Evolutionary conservation across 495 filamentous ascomycete genomes (phyloP).

Genomic region (Xylaria flabelliformis): DNA sequence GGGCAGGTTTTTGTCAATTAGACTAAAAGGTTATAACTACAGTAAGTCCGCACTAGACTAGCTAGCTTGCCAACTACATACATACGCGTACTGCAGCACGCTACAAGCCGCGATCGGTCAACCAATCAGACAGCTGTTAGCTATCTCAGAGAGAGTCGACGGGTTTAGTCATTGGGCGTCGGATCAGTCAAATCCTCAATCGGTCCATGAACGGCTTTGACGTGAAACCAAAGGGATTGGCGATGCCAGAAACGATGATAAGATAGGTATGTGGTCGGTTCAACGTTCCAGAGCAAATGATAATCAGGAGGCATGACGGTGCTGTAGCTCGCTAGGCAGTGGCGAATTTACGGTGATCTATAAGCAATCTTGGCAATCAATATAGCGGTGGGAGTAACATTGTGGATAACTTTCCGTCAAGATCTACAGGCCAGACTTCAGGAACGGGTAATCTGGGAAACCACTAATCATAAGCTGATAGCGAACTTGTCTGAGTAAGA

Average conservation of each 20-base stretch:
- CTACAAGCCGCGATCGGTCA: conserved; percentile 2
- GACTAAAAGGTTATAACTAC: not conserved
- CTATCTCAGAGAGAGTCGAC: conserved; percentile 5
- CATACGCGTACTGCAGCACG: not conserved
- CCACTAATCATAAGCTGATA: conserved; percentile 18
- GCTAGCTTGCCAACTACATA: not conserved
- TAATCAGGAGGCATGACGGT: not conserved
- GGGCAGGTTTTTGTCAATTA: not conserved
- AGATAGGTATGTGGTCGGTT: not conserved
- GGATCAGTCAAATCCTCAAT: not conserved
- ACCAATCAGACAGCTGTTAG: not conserved
- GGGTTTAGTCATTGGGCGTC: not conserved
- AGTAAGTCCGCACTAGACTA: not conserved
- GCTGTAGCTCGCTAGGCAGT: conserved; percentile 5
- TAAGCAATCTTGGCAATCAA: not conserved
- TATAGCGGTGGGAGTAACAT: not conserved
- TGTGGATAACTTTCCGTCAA: not conserved
- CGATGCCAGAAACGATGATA: not conserved
- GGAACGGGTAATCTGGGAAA: not conserved
- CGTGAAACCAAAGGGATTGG: not conserved
- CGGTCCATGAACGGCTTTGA: not conserved
- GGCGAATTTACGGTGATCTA: conserved; percentile 16
- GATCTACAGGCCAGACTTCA: not conserved
- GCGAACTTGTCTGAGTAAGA: conserved; percentile 15
- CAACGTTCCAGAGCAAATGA: not conserved